Evolutionary conservation across 2,329 filamentous ascomycete species (phyloP).

Genomic region (Myriosclerotinia curreyana): DNA sequence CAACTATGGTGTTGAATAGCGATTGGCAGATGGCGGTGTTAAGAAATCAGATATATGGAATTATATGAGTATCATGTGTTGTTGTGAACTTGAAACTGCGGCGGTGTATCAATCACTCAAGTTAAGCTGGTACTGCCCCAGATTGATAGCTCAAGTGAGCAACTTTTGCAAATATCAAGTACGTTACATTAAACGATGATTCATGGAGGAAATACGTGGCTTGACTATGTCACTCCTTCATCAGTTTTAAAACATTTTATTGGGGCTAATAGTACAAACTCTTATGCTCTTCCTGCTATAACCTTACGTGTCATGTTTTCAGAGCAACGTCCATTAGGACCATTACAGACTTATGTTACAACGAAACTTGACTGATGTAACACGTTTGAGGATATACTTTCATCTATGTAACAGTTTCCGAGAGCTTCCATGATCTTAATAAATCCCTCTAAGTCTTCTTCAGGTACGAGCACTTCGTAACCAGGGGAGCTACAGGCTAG

Average conservation of each 20-base stretch:
- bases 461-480: not conserved
- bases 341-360: not conserved
- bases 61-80: not conserved
- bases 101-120: not conserved
- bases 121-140: not conserved
- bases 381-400: not conserved
- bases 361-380: not conserved
- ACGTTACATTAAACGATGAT: not conserved
- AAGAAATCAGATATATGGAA: not conserved
- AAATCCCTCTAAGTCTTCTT: not conserved
- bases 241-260: not conserved
- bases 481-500: slow-evolving; percentile 13
- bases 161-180: not conserved
- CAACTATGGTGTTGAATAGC: not conserved
- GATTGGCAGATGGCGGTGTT: not conserved
- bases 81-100: slow-evolving; percentile 7
- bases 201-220: not conserved
- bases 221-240: not conserved
- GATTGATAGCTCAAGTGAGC: slow-evolving; percentile 11
- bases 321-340: not conserved
- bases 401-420: not conserved
- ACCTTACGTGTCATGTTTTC: not conserved
- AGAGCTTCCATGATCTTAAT: slow-evolving; percentile 4
- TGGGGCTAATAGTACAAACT: not conserved
- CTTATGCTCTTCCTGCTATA: not conserved